Evolutionary conservation across 2,329 filamentous ascomycete species (phyloP).

Genomic region (Aureobasidium sp.): DNA sequence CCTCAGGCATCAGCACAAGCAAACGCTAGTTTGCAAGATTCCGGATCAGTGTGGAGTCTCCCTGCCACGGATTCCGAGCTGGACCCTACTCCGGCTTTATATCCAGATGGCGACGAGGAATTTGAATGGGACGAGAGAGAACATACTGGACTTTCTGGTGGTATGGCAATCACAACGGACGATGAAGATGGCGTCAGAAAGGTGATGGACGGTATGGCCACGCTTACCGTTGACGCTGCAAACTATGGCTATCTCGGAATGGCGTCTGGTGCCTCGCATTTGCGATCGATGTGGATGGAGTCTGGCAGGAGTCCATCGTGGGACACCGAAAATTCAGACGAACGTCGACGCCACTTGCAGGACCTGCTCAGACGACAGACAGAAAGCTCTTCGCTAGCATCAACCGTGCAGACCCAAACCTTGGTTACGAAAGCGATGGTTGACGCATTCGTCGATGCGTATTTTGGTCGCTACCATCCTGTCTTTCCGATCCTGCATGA

Average conservation of each 20-base stretch:
- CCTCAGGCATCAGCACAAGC: neutral
- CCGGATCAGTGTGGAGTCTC: neutral
- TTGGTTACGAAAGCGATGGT: conserved; percentile 12
- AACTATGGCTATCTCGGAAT: conserved; percentile 41
- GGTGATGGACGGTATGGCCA: conserved; percentile 29
- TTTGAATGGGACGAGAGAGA: conserved; percentile 17
- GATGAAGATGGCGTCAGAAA: conserved; percentile 15
- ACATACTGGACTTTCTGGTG: conserved; percentile 6
- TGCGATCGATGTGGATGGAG: conserved; percentile 15
- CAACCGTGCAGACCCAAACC: conserved; percentile 5
- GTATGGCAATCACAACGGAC: neutral
- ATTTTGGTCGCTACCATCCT: conserved; percentile 42
- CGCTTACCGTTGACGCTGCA: conserved; percentile 27
- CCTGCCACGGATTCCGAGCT: conserved; percentile 3
- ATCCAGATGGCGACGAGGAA: conserved; percentile 8
- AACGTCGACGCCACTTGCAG: conserved; percentile 1
- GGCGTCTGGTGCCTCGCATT: conserved; percentile 15
- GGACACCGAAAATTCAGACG: conserved; percentile 2
- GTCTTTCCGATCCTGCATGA: conserved; percentile 45
- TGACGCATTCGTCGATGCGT: conserved; percentile 29
- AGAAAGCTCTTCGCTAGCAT: neutral
- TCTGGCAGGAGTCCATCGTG: conserved; percentile 7
- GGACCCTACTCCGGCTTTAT: neutral
- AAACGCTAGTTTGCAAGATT: neutral
- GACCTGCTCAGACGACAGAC: conserved; percentile 6